Evolutionary conservation across 169 alveolate species (phyloP), one percentile per base, ranked within the genome.

Genomic region (Pseudocohnilembus persalinus): DNA sequence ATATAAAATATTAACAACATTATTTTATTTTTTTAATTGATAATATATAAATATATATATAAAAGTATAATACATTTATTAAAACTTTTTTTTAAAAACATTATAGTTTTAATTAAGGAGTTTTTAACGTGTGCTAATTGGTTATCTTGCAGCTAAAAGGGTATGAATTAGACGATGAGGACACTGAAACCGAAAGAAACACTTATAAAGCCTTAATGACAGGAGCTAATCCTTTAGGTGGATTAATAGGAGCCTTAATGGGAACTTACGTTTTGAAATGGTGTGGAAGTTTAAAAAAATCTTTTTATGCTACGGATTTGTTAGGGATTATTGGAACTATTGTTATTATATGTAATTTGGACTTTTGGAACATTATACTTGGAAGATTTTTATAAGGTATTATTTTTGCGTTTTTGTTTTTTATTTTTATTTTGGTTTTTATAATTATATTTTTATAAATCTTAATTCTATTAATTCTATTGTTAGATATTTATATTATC

Each of bases 351-450:
- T 0, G 28, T 28, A 73, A 79, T 1, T 15, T 11, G 25, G 64
- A 68, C 64, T 74, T 79, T 64, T 29, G 76, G 24, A 79, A 79
- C 30, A 29, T 79, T 0, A 29, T 79, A 11, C 34, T 79, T 49
- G 84, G 84, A 25, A 79, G 84, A 64, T 49, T 79, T 63, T 49
- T 79, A 0, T 79, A 73, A n/a, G 84, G 84, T 49, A 49, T 49
- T 4, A n/a, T n/a, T 77, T 77, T 31, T 31, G 68, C 74, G 35
- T 77, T 32, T 68, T 68, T 77, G 35, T 33, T 26, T 0, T 27
- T 1, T 16, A 4, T 32, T 1, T 31, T 77, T 4, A 33, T 20
- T 0, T 34, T 31, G 20, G n/a, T 24, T 20, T 76, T 29, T 76
- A 6, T 1, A 33, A 25, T 0, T 76, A 6, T 76, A 6, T 30